These are phyloP conservation scores for Xylariomycetidae sp. DNA, from an alignment of 2,329 filamentous ascomycete species.

Conservation along the genomic window DNA sequence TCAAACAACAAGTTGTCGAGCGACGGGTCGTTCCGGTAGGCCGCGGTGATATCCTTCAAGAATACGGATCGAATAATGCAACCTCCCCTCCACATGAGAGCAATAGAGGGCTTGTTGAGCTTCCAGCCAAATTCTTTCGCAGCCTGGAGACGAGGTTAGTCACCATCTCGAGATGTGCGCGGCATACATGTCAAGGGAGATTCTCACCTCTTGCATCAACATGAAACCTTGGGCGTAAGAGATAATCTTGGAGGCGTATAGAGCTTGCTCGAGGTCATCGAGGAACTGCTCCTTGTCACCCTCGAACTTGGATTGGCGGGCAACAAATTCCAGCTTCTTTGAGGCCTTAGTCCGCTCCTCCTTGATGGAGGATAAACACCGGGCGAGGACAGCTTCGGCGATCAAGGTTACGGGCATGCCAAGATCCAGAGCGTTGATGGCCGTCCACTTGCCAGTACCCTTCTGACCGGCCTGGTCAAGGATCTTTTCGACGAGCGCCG, in stretches of 20 bases:
- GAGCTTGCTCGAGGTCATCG: conserved; percentile 94
- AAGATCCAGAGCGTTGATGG: conserved; percentile 96
- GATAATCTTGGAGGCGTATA: conserved; percentile 99
- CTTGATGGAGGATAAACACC: conserved; percentile 94
- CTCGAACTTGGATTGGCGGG: conserved; percentile 74
- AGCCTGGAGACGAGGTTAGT: conserved; percentile 54
- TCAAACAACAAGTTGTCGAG: conserved; percentile 98
- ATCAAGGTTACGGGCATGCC: conserved; percentile 98
- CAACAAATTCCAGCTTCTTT: conserved; percentile 66
- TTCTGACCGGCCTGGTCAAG: conserved; percentile 98
- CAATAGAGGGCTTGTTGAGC: conserved; percentile 99
- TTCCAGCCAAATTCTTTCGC: conserved; percentile 97
- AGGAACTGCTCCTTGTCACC: conserved; percentile 93
- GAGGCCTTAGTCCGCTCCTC: conserved; percentile 82
- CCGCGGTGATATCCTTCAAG: conserved; percentile 98
- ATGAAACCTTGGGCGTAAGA: conserved; percentile 99
- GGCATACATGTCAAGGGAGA: too few relatives aligned
- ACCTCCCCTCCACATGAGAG: conserved; percentile 99
- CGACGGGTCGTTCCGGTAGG: conserved; percentile 90
- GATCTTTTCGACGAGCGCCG: conserved; percentile 94
- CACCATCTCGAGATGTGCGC: too few relatives aligned
- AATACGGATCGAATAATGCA: conserved; percentile 99
- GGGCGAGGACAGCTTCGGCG: conserved; percentile 91
- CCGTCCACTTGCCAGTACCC: conserved; percentile 99
- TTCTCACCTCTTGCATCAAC: conserved; percentile 92